Evolutionary conservation across 495 filamentous ascomycete species (phyloP).

Genomic region (Viridothelium virens): DNA sequence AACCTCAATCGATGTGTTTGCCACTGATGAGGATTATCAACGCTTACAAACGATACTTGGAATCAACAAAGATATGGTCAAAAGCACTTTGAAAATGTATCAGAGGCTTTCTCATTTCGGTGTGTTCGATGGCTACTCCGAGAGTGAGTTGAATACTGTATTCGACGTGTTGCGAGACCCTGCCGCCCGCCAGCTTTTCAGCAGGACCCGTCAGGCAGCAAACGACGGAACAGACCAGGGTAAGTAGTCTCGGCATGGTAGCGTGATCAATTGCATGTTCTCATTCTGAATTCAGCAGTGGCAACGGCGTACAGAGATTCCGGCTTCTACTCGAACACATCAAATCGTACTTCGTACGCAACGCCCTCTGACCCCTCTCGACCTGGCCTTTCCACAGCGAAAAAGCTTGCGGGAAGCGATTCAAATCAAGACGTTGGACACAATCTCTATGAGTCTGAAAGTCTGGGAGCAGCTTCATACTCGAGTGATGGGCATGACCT

Average conservation of each 20-base stretch:
- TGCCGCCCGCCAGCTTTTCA: neutral
- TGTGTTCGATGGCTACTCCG: neutral
- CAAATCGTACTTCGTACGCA: neutral
- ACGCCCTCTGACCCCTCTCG: neutral
- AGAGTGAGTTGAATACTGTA: neutral
- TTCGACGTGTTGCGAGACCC: neutral
- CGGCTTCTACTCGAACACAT: neutral
- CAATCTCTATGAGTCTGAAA: neutral
- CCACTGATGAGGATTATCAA: neutral
- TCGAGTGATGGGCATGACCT: neutral
- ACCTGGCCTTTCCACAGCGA: neutral
- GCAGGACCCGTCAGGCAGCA: neutral
- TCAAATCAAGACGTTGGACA: neutral
- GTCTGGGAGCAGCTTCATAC: neutral
- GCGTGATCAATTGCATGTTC: neutral
- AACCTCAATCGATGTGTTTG: neutral
- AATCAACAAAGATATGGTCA: neutral
- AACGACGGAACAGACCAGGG: neutral
- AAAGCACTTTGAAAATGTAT: neutral
- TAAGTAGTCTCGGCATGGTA: neutral
- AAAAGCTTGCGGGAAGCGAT: neutral
- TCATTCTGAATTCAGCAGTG: neutral
- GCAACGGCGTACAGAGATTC: neutral
- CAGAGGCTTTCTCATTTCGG: neutral
- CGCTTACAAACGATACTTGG: neutral